Evolutionary conservation across 1,284 basidiomycete genomes (phyloP).

Genomic region (Marasmius fiardii): DNA sequence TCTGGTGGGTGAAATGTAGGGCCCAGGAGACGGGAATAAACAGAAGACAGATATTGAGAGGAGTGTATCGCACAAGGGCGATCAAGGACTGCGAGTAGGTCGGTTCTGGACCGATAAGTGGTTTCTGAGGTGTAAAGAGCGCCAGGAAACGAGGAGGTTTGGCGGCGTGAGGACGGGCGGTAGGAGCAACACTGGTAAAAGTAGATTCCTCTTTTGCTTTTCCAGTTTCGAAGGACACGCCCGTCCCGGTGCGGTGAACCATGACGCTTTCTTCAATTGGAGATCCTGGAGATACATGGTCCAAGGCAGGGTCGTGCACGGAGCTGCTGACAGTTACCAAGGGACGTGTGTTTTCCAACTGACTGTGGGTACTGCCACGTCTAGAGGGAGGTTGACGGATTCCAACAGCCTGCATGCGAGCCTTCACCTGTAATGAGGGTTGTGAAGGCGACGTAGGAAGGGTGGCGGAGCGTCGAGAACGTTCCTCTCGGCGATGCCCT

Average conservation of each 20-base stretch:
- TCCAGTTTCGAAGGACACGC: neutral
- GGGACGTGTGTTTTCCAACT: neutral
- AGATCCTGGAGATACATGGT: neutral
- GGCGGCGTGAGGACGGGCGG: neutral
- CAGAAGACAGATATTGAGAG: slow-evolving; percentile 43
- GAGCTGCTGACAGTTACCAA: neutral
- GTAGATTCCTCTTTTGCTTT: neutral
- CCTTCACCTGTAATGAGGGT: slow-evolving; percentile 2
- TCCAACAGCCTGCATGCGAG: neutral
- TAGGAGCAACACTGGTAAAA: neutral
- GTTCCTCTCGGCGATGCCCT: slow-evolving; percentile 14
- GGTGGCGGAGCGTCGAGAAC: slow-evolving; percentile 26
- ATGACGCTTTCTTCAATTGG: neutral
- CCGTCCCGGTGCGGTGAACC: neutral
- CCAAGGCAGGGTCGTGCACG: neutral
- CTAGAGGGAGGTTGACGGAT: neutral
- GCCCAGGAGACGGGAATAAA: slow-evolving; percentile 59
- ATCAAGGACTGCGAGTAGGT: slow-evolving; percentile 32
- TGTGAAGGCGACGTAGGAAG: slow-evolving; percentile 17
- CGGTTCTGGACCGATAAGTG: slow-evolving; percentile 30
- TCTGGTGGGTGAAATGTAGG: slow-evolving; percentile 50
- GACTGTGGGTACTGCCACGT: neutral
- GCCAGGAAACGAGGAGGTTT: slow-evolving; percentile 22
- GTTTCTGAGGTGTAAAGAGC: slow-evolving; percentile 32
- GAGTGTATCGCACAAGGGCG: slow-evolving; percentile 37